Conservation (phyloP, 2,329 filamentous ascomycete genomes). For the Pestalotiopsis sp. region DNA sequence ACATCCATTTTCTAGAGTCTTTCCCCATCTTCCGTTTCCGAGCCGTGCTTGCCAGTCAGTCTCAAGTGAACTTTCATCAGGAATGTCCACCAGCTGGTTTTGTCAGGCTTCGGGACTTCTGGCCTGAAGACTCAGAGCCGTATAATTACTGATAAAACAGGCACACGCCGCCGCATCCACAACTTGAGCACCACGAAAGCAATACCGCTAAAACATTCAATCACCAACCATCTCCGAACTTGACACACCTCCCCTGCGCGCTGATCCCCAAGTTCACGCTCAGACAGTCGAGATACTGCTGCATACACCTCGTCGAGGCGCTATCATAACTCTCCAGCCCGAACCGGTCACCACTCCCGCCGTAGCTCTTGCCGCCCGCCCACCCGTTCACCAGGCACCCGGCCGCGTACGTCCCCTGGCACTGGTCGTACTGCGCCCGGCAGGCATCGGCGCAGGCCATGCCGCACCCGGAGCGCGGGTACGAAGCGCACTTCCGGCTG, state of each 20-base stretch:
- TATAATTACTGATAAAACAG: too few species aligned
- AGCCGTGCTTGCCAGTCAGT: too few species aligned
- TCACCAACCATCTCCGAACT: conserved; percentile 6
- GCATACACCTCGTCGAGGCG: conserved; percentile 46
- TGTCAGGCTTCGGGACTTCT: too few species aligned
- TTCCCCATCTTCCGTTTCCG: neutral
- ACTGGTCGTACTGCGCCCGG: conserved; percentile 53
- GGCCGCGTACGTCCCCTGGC: conserved; percentile 50
- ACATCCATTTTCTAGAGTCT: neutral
- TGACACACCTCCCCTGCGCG: conserved; percentile 41
- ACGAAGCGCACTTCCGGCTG: conserved; percentile 46
- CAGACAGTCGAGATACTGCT: conserved; percentile 53
- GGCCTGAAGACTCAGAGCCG: too few species aligned
- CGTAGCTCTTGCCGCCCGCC: conserved; percentile 22
- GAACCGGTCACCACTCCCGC: conserved; percentile 26
- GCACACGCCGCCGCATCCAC: too few species aligned
- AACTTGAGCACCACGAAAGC: too few species aligned
- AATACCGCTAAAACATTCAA: neutral
- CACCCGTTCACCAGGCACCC: conserved; percentile 41
- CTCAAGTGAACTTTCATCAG: too few species aligned
- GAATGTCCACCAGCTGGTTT: too few species aligned
- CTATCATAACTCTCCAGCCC: conserved; percentile 23
- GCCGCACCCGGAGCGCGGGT: conserved; percentile 36
- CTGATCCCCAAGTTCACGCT: conserved; percentile 41
- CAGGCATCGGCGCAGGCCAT: conserved; percentile 55